Base-by-base conservation (phyloP, 805 yeast genomes). In the Schizosaccharomyces lindneri region DNA sequence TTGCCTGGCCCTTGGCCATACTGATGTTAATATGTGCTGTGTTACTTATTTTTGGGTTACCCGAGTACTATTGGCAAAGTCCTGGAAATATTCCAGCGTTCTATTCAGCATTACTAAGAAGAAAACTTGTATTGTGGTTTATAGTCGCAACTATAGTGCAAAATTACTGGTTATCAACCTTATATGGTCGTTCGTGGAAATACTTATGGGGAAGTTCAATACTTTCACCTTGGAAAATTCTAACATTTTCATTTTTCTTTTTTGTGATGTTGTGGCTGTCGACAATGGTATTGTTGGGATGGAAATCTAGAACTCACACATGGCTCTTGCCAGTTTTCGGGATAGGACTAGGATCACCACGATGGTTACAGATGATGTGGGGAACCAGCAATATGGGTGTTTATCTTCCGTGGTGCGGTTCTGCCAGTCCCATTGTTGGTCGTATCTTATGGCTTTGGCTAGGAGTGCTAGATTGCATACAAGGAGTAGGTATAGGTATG, bases 11-110 rank as follows among this genome's bases (percentile, higher is more conserved):
- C n/a, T 29, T 51, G 5, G 57, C 57, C 6, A 24, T 51, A 2
- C 5, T 57, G 27, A 36, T 57, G 46, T 27, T 32, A 27, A 21
- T 57, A 6, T 19, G 29, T 19, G 60, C 17, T 17, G n/a, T 57
- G 9, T 32, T 57, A 17, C 46, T 57, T 19, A 21, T 36, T 57
- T 21, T 57, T 27, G 60, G 60, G 6, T 27, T 57, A 29, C 60
- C 60, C 11, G 60, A 57, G 19, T 57, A 29, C 31, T 57, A 57
- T 21, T 36, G 60, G 60, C 29, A 57, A 41, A 57, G 31, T n/a
- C 60, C 60, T 5, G 60, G 60, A 15, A 57, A 57, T 9, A 41
- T 57, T 29, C 60, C 60, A 29, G 60, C 60, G 19, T 57, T 57
- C 9, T 57, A 57, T 57, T 15, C 29, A 7, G 31, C 60, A 19